These are phyloP conservation scores for Neckera pumila DNA, from an alignment of 225 moss, liverwort and hornwort species.

Conservation along the genomic window DNA sequence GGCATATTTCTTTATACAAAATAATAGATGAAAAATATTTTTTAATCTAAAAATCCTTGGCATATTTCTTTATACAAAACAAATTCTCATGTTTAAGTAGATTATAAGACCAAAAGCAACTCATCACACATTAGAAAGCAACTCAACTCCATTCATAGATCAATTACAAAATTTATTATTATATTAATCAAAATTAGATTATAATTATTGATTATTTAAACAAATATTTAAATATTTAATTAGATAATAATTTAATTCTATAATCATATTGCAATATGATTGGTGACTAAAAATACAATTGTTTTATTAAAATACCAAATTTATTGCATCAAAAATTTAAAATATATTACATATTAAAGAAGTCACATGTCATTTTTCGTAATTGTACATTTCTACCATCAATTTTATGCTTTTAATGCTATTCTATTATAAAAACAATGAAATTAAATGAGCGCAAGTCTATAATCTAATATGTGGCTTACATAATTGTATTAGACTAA, in stretches of 20 bases:
- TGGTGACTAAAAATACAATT: neutral
- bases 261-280: too few relatives aligned
- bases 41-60: rapidly evolving
- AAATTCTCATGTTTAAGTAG: too few relatives aligned
- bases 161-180: neutral
- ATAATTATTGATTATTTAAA: too few relatives aligned
- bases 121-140: neutral
- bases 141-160: neutral
- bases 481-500: too few relatives aligned
- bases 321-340: too few relatives aligned
- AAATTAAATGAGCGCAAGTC: neutral
- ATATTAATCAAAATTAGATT: neutral
- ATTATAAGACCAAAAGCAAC: too few relatives aligned
- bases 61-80: neutral
- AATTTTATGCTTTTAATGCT: neutral
- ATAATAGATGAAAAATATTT: neutral
- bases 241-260: too few relatives aligned
- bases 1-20: rapidly evolving
- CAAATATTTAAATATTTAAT: neutral
- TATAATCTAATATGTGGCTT: neutral
- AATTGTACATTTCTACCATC: too few relatives aligned
- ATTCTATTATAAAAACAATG: neutral
- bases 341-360: neutral
- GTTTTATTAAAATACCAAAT: neutral
- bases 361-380: neutral